These are phyloP conservation scores for Asterochloris sp. DNA, from an alignment of 139 green algal species.

Conservation along the genomic window DNA sequence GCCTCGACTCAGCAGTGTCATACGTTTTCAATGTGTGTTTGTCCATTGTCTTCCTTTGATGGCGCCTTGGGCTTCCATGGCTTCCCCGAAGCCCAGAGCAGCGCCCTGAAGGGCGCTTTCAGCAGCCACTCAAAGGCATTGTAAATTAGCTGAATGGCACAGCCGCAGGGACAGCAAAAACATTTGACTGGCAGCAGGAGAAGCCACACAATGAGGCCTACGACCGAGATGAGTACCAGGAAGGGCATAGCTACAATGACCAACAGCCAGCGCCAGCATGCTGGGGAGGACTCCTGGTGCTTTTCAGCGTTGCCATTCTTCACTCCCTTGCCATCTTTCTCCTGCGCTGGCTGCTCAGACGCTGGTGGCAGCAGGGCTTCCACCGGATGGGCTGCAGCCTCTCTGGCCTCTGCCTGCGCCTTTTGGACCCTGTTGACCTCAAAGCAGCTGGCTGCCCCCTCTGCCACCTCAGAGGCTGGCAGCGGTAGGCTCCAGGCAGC, in stretches of 20 bases:
- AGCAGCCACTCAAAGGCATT: conserved; percentile 38
- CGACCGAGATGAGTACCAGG: conserved; percentile 28
- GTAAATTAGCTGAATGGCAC: conserved; percentile 23
- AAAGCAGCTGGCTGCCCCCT: conserved; percentile 7
- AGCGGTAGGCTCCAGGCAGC: not conserved
- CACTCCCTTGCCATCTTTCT: too few species aligned
- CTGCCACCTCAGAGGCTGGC: conserved; percentile 11
- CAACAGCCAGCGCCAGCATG: conserved; percentile 31
- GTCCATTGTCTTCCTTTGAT: not conserved
- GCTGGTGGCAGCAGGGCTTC: not conserved
- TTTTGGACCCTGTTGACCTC: not conserved
- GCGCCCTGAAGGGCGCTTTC: conserved; percentile 27
- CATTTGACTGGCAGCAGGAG: conserved; percentile 48
- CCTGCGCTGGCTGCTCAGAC: not conserved
- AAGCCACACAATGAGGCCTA: conserved; percentile 43
- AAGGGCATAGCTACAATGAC: conserved; percentile 40
- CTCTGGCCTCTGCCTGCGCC: not conserved
- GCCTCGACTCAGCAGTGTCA: too few species aligned
- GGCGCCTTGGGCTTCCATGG: conserved; percentile 16
- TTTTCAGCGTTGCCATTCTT: too few species aligned
- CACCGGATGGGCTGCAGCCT: not conserved
- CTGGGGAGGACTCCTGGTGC: not conserved
- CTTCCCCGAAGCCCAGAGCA: conserved; percentile 42
- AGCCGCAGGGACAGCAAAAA: conserved; percentile 41
- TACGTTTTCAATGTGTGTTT: too few species aligned